Percentiles rank a stretch among this genome's conserved stretches.
These are phyloP conservation scores for Vitis rotundifolia DNA, from an alignment of 164 flowering plant genomes.

Conservation along the genomic window DNA sequence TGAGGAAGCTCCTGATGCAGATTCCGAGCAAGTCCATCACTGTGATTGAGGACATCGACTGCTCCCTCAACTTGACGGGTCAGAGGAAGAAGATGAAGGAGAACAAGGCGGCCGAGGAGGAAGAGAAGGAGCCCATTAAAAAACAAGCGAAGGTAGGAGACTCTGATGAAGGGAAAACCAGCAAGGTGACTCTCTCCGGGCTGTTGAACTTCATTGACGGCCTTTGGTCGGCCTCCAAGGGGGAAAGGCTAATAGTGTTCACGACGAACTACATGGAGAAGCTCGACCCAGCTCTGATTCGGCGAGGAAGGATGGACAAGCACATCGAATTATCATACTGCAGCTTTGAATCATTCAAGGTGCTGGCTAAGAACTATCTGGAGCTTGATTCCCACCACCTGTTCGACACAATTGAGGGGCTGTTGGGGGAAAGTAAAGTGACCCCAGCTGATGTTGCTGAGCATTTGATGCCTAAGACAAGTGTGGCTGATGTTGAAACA, in stretches of 20 bases:
- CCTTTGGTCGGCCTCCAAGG: conserved; percentile 4
- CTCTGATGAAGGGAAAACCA: not conserved
- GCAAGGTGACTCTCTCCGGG: conserved; percentile 11
- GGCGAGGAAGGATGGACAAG: conserved; percentile 13
- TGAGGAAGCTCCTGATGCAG: conserved; percentile 19
- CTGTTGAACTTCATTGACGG: not conserved
- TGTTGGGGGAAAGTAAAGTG: conserved; percentile 3
- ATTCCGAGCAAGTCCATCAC: conserved; percentile 15
- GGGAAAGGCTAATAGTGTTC: conserved; percentile 9
- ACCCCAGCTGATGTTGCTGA: conserved; percentile 7
- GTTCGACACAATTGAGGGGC: not conserved
- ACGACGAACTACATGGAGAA: conserved; percentile 10
- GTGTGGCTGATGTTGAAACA: not conserved
- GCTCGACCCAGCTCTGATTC: conserved; percentile 5
- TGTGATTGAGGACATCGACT: conserved; percentile 16
- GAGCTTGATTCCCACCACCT: not conserved
- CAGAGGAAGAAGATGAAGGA: conserved; percentile 8
- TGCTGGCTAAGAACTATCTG: conserved; percentile 8
- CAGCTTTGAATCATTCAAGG: conserved; percentile 3
- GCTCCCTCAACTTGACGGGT: conserved; percentile 18
- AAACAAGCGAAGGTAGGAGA: not conserved
- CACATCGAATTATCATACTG: conserved; percentile 13
- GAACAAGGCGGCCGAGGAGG: not conserved
- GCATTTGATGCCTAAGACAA: not conserved
- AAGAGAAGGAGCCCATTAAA: not conserved